Evolutionary conservation across 306 rosid genomes (phyloP), one percentile per base, ranked within the genome.

Genomic region (Boehmeria nivea): DNA sequence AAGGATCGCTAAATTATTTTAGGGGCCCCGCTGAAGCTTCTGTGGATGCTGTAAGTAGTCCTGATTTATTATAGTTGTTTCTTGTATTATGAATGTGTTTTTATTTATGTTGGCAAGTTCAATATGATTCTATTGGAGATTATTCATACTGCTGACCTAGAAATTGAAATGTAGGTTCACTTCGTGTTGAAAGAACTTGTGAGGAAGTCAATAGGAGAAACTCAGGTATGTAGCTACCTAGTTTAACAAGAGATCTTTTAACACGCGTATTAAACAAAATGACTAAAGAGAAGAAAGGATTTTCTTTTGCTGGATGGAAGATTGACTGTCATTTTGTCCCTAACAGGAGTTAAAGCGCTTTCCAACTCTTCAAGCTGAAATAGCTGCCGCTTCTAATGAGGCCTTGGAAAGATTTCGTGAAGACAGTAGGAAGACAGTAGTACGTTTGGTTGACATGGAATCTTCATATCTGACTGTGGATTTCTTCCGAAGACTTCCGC

Each of bases 21-120:
- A 81, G 89, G 53, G 99, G 99, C 45, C 96, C 99, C 12, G 85
- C 99, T 55, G 99, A 91, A 72, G 99, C 99, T 69, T 91, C 96
- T 23, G 99, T 91, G 18, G 99, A 87, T 75, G 99, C 99, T 54
- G 99, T 91, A 79, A 70, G 89, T 59, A 50, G n/a, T n/a, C n/a
- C n/a, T n/a, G n/a, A n/a, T n/a, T n/a, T n/a, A n/a, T n/a, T n/a
- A n/a, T n/a, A n/a, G 6, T 58, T 55, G 15, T 59, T 17, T 6
- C 18, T 12, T 8, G 11, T 10, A 2, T 23, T 23, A 13, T 37
- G 16, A 42, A 22, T 50, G 36, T 12, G 2, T 40, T 40, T 28
- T 2, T 31, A 31, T 31, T 31, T 31, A 4, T 31, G 36, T 31
- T n/a, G n/a, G n/a, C n/a, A n/a, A n/a, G n/a, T n/a, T n/a, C n/a